A percentile compares a stretch with the other conserved stretches of the same genome.
Evolutionary conservation across 305 asterid genomes (phyloP).

Genomic region (Solanum hybrid): DNA sequence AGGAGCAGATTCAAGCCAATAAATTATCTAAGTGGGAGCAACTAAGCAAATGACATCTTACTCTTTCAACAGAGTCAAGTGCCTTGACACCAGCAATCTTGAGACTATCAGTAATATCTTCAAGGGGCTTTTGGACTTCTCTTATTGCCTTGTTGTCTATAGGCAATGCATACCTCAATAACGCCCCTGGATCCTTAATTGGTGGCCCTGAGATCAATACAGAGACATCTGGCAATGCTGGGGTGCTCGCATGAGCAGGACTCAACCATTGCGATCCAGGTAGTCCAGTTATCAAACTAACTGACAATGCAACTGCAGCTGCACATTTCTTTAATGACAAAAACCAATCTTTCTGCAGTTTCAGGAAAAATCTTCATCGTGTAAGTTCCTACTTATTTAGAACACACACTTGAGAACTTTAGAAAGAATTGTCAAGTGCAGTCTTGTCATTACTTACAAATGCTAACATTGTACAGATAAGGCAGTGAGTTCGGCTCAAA

Average conservation of each 20-base stretch:
- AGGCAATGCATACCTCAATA: constrained; percentile 88
- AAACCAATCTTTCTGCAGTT: constrained; percentile 38
- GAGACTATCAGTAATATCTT: constrained; percentile 89
- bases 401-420: background rate
- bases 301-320: constrained; percentile 60
- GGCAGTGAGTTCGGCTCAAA: background rate
- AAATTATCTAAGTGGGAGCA: background rate
- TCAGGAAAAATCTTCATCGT: constrained; percentile 7
- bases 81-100: constrained; percentile 77
- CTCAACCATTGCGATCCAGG: constrained; percentile 39
- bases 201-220: constrained; percentile 97
- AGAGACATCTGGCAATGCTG: constrained; percentile 70
- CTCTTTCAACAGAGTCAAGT: constrained; percentile 86
- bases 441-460: background rate
- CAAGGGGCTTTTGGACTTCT: constrained; percentile 96
- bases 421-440: background rate
- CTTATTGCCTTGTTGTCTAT: constrained; percentile 86
- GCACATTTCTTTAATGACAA: constrained; percentile 47
- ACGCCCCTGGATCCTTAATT: constrained; percentile 89
- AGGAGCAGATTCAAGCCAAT: background rate
- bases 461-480: background rate
- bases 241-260: constrained; percentile 41
- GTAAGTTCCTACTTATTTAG: background rate
- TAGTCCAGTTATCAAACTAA: constrained; percentile 52
- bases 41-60: constrained; percentile 21